Conservation (phyloP, 257 asterid genomes). For the Solanum raphanifolium region DNA sequence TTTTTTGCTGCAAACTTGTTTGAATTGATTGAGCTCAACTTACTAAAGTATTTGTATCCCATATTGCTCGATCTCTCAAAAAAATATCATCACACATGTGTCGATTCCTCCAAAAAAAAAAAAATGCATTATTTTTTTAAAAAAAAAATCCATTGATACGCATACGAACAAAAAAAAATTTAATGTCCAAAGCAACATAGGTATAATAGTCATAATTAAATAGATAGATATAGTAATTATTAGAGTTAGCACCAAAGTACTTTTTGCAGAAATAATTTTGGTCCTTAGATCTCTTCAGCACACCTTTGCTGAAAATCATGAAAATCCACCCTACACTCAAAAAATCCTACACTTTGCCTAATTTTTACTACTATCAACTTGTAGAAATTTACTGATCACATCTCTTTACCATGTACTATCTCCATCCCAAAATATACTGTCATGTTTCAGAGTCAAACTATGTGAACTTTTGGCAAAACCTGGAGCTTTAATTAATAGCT, state of each 20-base stretch:
- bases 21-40: too few species aligned
- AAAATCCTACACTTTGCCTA: background rate
- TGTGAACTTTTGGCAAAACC: accelerated
- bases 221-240: background rate
- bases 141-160: background rate
- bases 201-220: background rate
- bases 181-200: background rate
- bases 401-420: background rate
- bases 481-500: background rate
- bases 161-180: background rate
- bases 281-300: background rate
- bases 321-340: background rate
- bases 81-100: background rate
- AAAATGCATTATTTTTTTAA: background rate
- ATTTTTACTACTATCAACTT: background rate
- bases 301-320: background rate
- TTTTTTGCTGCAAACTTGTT: too few species aligned
- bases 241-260: background rate
- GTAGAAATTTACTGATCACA: background rate
- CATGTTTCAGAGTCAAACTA: background rate
- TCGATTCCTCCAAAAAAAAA: background rate
- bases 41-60: too few species aligned
- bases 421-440: background rate
- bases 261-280: background rate
- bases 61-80: background rate